phyloP scores from a whole-genome alignment of 164 flowering plant species.

The Piper longum region DNA sequence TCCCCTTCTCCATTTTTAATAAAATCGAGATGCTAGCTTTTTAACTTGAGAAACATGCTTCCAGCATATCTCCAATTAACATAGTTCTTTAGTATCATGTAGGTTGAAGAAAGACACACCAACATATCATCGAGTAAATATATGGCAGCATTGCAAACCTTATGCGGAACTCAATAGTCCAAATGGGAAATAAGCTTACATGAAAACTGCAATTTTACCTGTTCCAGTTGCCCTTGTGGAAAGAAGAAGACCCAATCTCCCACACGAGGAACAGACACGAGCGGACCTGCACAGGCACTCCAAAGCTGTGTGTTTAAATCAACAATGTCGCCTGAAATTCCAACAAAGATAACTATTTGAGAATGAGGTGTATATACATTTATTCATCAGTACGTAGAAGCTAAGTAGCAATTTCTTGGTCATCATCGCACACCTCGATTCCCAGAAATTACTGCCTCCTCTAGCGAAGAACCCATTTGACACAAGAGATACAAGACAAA shows the following conservation, averaged over 20 bases:
- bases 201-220: constrained; percentile 21
- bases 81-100: no score
- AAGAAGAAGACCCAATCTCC: constrained; percentile 48
- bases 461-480: no score
- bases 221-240: constrained; percentile 63
- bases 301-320: constrained; percentile 28
- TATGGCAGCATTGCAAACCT: background rate
- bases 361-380: background rate
- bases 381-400: background rate
- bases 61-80: no score
- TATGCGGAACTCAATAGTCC: background rate
- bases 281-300: constrained; percentile 53
- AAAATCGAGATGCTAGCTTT: no score
- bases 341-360: background rate
- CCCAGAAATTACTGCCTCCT: no score
- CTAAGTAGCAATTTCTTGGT: no score
- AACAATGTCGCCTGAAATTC: constrained; percentile 17
- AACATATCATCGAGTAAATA: background rate
- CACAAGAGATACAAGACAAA: no score
- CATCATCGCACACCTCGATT: no score
- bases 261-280: constrained; percentile 22
- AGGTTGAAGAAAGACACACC: background rate
- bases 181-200: background rate
- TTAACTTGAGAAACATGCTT: no score
- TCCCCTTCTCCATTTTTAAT: no score